Percentiles rank a stretch among this genome's conserved stretches.
Conservation (phyloP, 2,329 filamentous ascomycete species). For the Chrysoporthe puriensis region DNA sequence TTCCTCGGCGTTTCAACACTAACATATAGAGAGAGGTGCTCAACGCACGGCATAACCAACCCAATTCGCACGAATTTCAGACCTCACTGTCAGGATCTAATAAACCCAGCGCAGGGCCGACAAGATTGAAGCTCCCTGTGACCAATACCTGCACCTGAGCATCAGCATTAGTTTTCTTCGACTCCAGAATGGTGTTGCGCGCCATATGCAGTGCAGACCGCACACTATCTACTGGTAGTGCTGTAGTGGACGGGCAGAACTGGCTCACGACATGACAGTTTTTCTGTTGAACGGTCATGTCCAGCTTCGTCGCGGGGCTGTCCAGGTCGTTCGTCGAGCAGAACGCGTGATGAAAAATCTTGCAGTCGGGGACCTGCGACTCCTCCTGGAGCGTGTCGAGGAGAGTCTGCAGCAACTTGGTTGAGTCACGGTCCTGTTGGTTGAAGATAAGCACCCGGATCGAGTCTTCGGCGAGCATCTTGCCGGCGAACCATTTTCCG, state of each 20-base stretch:
- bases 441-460: slow-evolving; percentile 77
- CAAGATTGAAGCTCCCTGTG: slow-evolving; percentile 66
- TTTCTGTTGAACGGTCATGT: slow-evolving; percentile 24
- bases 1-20: not conserved
- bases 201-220: slow-evolving; percentile 23
- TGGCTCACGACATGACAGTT: slow-evolving; percentile 26
- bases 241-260: slow-evolving; percentile 23
- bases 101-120: slow-evolving; percentile 58
- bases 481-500: slow-evolving; percentile 73
- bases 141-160: slow-evolving; percentile 44
- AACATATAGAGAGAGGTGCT: slow-evolving; percentile 22
- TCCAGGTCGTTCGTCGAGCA: slow-evolving; percentile 26
- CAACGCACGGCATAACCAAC: slow-evolving; percentile 24
- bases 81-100: slow-evolving; percentile 42
- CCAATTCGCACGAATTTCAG: slow-evolving; percentile 23
- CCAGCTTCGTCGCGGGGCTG: slow-evolving; percentile 18
- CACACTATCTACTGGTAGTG: slow-evolving; percentile 20
- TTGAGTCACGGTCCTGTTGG: slow-evolving; percentile 83
- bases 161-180: slow-evolving; percentile 22
- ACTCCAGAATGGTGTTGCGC: slow-evolving; percentile 15
- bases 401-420: slow-evolving; percentile 65
- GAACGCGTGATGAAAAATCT: slow-evolving; percentile 23
- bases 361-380: slow-evolving; percentile 40
- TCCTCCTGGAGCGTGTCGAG: slow-evolving; percentile 55
- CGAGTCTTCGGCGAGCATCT: slow-evolving; percentile 42